Evolutionary conservation across 352 stramenopile genomes (phyloP), one percentile per base, ranked within the genome.

Genomic region (Pythium brachiatum): DNA sequence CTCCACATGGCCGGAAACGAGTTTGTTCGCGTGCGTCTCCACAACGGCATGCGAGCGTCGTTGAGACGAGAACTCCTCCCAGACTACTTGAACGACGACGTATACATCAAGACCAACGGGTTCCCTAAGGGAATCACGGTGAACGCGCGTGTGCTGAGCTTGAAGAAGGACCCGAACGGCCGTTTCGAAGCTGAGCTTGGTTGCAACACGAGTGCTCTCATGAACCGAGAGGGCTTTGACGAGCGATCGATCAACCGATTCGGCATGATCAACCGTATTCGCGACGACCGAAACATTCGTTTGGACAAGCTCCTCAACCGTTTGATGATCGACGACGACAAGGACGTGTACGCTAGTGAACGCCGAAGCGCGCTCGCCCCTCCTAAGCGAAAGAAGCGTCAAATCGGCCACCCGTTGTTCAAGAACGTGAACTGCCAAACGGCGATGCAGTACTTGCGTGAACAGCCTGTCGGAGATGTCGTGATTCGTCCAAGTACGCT

Each of bases 41-140:
- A 96, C 58, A 93, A 86, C 34, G 86, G 86, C 44, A 92, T 96
- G 63, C 82, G 83, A 13, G 86, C 86, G 12, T 91, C 81, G 48
- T 72, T 96, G 36, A 74, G 80, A 25, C 83, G 81, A n/a, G 83
- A 94, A 11, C 58, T 76, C 23, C 66, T 96, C n/a, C 87, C 87
- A 0, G 83, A 94, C 48, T 94, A 94, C 66, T 70, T 96, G 54
- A 68, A 73, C 29, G 53, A 75, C 21, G 68, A 63, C 15, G 46
- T 26, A 3, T 74, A 67, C 47, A n/a, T 74, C 1, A 64, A 66
- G 43, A 39, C 38, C 9, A 73, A 79, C 41, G 74, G 69, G 8
- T 94, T 94, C 53, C 85, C 87, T 12, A 92, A 92, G 64, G 85
- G 86, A 16, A 82, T 94, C 44, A 94, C 85, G n/a, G 87, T 94